phyloP scores from a whole-genome alignment of 2,329 filamentous ascomycete species.

The Tolypocladium endophyticum region DNA sequence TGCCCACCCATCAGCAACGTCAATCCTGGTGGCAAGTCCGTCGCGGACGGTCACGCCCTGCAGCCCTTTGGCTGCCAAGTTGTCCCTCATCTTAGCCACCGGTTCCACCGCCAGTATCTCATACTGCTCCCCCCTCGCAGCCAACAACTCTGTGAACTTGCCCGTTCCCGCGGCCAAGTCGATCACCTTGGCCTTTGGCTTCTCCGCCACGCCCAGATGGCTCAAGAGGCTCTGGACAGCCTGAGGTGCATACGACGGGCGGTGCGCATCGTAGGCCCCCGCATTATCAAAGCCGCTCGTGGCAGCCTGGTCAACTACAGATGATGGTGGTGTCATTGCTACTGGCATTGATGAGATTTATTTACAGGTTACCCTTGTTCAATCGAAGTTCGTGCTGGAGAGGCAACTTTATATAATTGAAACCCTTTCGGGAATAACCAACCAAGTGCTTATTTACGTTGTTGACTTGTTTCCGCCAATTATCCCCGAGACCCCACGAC shows the following conservation, averaged over 20 bases:
- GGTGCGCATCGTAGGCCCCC: conserved; percentile 52
- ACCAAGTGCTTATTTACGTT: not conserved
- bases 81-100: conserved; percentile 51
- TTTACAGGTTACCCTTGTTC: not conserved
- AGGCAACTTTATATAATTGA: not conserved
- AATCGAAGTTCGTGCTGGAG: not conserved
- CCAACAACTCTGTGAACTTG: conserved; percentile 57
- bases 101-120: conserved; percentile 54
- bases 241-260: conserved; percentile 53
- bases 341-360: not conserved
- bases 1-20: conserved; percentile 44
- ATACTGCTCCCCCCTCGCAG: conserved; percentile 46
- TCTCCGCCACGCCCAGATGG: conserved; percentile 38
- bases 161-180: conserved; percentile 61
- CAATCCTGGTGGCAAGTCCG: conserved; percentile 48
- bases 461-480: not conserved
- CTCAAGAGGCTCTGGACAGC: conserved; percentile 48
- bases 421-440: not conserved
- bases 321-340: conserved; percentile 5
- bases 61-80: conserved; percentile 48
- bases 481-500: not conserved
- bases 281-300: conserved; percentile 55
- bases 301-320: conserved; percentile 33
- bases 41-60: conserved; percentile 41
- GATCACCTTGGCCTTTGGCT: conserved; percentile 38